Base-by-base conservation (phyloP, 441 rosid species). In the Euphorbia schlechtendalii region DNA sequence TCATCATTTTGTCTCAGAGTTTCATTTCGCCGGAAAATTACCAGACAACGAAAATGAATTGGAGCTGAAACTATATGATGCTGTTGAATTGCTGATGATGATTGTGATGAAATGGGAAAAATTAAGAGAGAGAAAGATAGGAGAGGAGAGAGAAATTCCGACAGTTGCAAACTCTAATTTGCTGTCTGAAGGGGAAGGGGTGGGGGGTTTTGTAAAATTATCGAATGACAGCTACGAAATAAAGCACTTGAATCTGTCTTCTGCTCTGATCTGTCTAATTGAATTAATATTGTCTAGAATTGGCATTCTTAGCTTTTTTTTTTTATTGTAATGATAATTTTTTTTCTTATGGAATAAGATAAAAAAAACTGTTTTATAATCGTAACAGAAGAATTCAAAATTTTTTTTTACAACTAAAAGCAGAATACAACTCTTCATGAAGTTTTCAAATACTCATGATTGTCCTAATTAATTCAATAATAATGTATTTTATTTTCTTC, bases 121-220 rank as follows among this genome's bases (percentile, higher is more conserved):
- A 73, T 67, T 70, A 41, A 25, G 5, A 14, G 12, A 32, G 32
- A 14, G 28, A 49, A 25, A 38, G 62, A 48, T 71, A 65, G 55
- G 18, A 65, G 56, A 69, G 73, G 55, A 70, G 60, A 61, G 45
- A 65, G 69, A 17, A n/a, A 18, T 48, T 71, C 80, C 78, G 82
- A 79, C 85, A 82, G 77, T 60, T 80, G 82, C 86, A 81, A 78
- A 77, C 80, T 60, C 78, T 74, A 52, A 76, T 81, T 82, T 82
- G 87, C 84, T 81, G 87, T 80, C 81, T 30, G 41, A 22, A 34
- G 36, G 63, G 56, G 56, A 77, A 52, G 64, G 72, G 68, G 62
- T 34, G 65, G 56, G 52, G 54, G 48, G 69, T 32, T 64, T 59
- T 72, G 77, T 68, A 63, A 64, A 59, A 60, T 48, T 48, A 48